A percentile compares a stretch with the other conserved stretches of the same genome.
phyloP scores from a whole-genome alignment of 2,329 filamentous ascomycete genomes.

The Cryphonectria japonica region DNA sequence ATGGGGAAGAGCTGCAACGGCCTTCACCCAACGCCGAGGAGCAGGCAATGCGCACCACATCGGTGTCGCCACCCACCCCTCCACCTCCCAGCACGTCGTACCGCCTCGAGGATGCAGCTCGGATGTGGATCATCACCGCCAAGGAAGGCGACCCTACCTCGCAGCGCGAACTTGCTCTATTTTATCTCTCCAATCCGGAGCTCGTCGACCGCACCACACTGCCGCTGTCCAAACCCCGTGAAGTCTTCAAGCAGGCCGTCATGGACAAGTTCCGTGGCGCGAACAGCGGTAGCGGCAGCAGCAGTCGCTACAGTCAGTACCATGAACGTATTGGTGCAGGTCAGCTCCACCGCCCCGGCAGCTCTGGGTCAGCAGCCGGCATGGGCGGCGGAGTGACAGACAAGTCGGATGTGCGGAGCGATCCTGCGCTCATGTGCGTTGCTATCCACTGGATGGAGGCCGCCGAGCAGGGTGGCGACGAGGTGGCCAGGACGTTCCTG shows the following conservation, averaged over 20 bases:
- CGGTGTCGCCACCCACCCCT: constrained; percentile 46
- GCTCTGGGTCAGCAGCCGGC: constrained; percentile 32
- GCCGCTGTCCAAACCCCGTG: constrained; percentile 80
- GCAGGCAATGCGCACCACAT: constrained; percentile 34
- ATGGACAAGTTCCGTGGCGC: constrained; percentile 69
- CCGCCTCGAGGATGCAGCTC: constrained; percentile 78
- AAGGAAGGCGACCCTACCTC: constrained; percentile 89
- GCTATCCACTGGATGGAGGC: constrained; percentile 98
- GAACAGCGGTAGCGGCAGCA: constrained; percentile 38
- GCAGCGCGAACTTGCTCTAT: constrained; percentile 88
- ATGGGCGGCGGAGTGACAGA: constrained; percentile 33
- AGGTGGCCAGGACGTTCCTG: constrained; percentile 80
- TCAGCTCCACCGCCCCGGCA: constrained; percentile 28
- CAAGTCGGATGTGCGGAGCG: constrained; percentile 61
- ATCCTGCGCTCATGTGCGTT: constrained; percentile 88
- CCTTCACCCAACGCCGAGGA: constrained; percentile 27
- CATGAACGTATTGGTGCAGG: constrained; percentile 32
- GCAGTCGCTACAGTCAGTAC: constrained; percentile 37
- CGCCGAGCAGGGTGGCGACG: constrained; percentile 83
- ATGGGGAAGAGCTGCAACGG: constrained; percentile 33
- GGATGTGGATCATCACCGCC: constrained; percentile 90
- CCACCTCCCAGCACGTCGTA: constrained; percentile 62
- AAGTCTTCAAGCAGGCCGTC: constrained; percentile 88
- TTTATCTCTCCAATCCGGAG: constrained; percentile 91
- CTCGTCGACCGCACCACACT: constrained; percentile 79